A percentile compares a stretch with the other conserved stretches of the same genome.
phyloP scores from a whole-genome alignment of 768 basidiomycete genomes.

The Lepiota brunneoincarnata region DNA sequence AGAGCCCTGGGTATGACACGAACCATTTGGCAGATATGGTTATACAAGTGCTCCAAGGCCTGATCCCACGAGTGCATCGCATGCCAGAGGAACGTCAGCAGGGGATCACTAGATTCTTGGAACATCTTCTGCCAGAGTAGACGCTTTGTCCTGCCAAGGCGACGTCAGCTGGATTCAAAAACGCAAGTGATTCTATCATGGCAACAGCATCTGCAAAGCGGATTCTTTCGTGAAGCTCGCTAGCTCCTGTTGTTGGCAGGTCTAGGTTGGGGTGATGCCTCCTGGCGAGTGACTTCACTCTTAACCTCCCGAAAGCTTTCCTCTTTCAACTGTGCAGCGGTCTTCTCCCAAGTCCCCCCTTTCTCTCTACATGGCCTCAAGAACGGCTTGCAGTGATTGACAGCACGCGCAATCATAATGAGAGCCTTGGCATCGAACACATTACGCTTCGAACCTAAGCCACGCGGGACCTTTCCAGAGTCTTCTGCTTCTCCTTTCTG shows the following conservation, averaged over 20 bases:
- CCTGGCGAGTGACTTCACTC: no score
- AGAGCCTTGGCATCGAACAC: no score
- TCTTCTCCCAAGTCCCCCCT: no score
- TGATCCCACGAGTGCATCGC: slow-evolving; percentile 61
- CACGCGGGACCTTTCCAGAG: no score
- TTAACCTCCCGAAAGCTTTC: no score
- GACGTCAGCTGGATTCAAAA: neutral
- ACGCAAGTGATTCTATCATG: neutral
- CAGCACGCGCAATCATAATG: no score
- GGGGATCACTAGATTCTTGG: slow-evolving; percentile 40
- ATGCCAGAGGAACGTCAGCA: slow-evolving; percentile 53
- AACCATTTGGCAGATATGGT: slow-evolving; percentile 47
- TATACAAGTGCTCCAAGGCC: slow-evolving; percentile 48
- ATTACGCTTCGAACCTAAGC: no score
- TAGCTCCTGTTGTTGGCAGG: slow-evolving; percentile 37
- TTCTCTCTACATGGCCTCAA: no score
- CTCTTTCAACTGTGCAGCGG: no score
- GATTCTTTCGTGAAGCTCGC: slow-evolving; percentile 44
- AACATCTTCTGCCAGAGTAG: slow-evolving; percentile 43
- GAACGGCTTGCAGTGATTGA: no score
- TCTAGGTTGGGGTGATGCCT: slow-evolving; percentile 40
- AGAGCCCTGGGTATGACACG: slow-evolving; percentile 15
- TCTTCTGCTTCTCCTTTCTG: no score
- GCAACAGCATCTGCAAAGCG: slow-evolving; percentile 39
- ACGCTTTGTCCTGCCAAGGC: slow-evolving; percentile 31